Evolutionary conservation across 352 stramenopile species (phyloP).

Genomic region (Pythium apleroticum): DNA sequence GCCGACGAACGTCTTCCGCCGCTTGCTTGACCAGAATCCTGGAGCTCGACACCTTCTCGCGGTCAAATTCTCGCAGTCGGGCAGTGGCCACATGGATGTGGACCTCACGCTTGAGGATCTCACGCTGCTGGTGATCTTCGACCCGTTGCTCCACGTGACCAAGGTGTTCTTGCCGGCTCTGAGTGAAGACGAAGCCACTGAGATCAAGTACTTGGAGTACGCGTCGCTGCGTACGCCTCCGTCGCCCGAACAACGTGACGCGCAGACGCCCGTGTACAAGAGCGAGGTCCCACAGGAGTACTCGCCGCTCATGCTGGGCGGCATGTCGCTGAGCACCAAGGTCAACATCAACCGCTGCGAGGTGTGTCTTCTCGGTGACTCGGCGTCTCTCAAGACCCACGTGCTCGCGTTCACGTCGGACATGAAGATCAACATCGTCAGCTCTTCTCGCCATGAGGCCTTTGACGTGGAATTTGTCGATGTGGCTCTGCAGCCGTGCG

Average conservation of each 20-base stretch:
- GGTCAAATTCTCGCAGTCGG: slow-evolving; percentile 46
- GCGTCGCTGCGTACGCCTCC: slow-evolving; percentile 39
- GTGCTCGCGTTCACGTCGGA: slow-evolving; percentile 84
- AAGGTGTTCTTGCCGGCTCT: slow-evolving; percentile 65
- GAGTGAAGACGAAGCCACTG: slow-evolving; percentile 63
- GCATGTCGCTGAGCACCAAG: slow-evolving; percentile 50
- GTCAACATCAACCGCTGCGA: slow-evolving; percentile 60
- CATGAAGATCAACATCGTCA: slow-evolving; percentile 58
- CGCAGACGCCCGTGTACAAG: slow-evolving; percentile 40
- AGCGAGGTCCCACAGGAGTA: slow-evolving; percentile 67
- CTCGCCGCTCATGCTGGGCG: slow-evolving; percentile 63
- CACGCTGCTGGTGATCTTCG: slow-evolving; percentile 73
- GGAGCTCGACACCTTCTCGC: slow-evolving; percentile 56
- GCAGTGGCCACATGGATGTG: slow-evolving; percentile 59
- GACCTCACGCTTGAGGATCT: slow-evolving; percentile 55
- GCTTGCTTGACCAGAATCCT: slow-evolving; percentile 75
- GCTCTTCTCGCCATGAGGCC: slow-evolving; percentile 60
- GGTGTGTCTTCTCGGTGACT: slow-evolving; percentile 81
- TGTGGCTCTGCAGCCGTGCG: slow-evolving; percentile 78
- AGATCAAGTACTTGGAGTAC: slow-evolving; percentile 71
- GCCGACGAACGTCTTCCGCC: slow-evolving; percentile 69
- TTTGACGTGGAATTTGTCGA: slow-evolving; percentile 76
- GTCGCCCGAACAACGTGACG: slow-evolving; percentile 61
- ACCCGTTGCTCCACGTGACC: slow-evolving; percentile 58
- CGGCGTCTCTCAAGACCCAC: slow-evolving; percentile 63